Percentiles rank a stretch among this genome's conserved stretches.
These are phyloP conservation scores for Cercophora sp. DNA, from an alignment of 495 filamentous ascomycete genomes.

Conservation along the genomic window DNA sequence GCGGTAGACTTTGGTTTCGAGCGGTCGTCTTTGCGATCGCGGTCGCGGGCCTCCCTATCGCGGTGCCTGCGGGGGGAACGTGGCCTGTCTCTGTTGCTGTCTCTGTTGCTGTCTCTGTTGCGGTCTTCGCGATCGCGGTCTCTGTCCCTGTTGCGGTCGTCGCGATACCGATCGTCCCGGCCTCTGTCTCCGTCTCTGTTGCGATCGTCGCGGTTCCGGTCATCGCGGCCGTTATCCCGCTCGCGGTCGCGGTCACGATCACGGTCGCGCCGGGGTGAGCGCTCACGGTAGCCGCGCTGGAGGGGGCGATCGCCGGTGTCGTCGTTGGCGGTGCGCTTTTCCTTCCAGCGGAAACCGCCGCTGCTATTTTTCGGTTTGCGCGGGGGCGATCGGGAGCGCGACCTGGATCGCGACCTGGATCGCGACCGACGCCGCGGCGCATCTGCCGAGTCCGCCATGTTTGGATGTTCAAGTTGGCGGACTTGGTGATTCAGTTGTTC, in stretches of 20 bases:
- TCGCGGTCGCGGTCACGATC: constrained; percentile 30
- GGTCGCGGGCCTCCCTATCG: constrained; percentile 10
- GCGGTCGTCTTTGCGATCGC: constrained; percentile 24
- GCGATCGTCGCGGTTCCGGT: constrained; percentile 24
- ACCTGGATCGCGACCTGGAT: constrained; percentile 36
- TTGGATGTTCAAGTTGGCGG: constrained; percentile 12
- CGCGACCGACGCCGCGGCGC: constrained; percentile 25
- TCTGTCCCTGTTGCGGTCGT: constrained; percentile 23
- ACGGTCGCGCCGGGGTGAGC: constrained; percentile 35
- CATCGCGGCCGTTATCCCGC: constrained; percentile 14
- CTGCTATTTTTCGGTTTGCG: constrained; percentile 42
- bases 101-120: constrained; percentile 11
- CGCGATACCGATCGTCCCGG: background rate
- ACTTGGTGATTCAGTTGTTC: too few species aligned
- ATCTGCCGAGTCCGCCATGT: constrained; percentile 27
- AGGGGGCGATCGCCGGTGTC: constrained; percentile 41
- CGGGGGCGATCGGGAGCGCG: constrained; percentile 33
- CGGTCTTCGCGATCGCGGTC: constrained; percentile 12
- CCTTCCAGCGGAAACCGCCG: constrained; percentile 65
- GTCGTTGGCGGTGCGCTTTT: constrained; percentile 52
- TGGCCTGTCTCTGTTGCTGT: constrained; percentile 23
- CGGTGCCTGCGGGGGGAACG: constrained; percentile 22
- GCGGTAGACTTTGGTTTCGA: too few species aligned
- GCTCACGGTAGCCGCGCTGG: constrained; percentile 53
- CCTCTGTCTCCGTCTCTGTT: constrained; percentile 19